These are phyloP conservation scores for Vitellaria paradoxa DNA, from an alignment of 179 eudicot species.

Conservation along the genomic window DNA sequence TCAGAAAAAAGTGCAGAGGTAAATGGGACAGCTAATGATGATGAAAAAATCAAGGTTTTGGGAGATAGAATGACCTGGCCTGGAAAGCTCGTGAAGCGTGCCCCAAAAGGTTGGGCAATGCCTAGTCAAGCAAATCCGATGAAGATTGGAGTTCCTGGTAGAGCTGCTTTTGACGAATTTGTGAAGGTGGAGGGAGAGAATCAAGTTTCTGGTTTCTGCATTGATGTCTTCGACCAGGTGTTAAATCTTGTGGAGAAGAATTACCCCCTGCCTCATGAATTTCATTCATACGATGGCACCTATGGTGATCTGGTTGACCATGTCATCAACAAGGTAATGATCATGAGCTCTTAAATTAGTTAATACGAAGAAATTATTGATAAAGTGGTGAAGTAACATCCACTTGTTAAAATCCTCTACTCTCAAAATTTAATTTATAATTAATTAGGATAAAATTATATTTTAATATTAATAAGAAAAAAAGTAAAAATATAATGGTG, in stretches of 20 bases:
- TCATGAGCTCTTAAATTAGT: too few species aligned
- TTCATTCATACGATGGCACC: conserved; percentile 31
- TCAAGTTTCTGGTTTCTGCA: conserved; percentile 35
- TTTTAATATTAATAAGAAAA: too few species aligned
- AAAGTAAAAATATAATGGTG: too few species aligned
- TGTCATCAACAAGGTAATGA: conserved; percentile 41
- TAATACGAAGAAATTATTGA: too few species aligned
- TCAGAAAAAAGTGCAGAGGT: background rate
- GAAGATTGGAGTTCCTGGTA: conserved; percentile 46
- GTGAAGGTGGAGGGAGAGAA: conserved; percentile 25
- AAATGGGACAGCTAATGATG: background rate
- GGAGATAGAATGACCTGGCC: background rate
- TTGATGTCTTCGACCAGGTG: conserved; percentile 31
- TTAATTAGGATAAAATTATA: too few species aligned
- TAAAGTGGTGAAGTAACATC: too few species aligned
- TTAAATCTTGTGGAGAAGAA: conserved; percentile 20
- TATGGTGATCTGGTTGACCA: conserved; percentile 34
- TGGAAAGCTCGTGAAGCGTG: background rate
- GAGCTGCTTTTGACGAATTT: conserved; percentile 26
- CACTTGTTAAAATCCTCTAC: too few species aligned
- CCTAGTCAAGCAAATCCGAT: conserved; percentile 26
- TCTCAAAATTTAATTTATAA: too few species aligned
- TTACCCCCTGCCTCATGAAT: conserved; percentile 22
- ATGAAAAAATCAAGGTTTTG: conserved; percentile 3
- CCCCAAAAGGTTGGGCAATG: conserved; percentile 49